Evolutionary conservation across 2,329 filamentous ascomycete genomes (phyloP), one percentile per base, ranked within the genome.

Genomic region (Truncatella angustata): DNA sequence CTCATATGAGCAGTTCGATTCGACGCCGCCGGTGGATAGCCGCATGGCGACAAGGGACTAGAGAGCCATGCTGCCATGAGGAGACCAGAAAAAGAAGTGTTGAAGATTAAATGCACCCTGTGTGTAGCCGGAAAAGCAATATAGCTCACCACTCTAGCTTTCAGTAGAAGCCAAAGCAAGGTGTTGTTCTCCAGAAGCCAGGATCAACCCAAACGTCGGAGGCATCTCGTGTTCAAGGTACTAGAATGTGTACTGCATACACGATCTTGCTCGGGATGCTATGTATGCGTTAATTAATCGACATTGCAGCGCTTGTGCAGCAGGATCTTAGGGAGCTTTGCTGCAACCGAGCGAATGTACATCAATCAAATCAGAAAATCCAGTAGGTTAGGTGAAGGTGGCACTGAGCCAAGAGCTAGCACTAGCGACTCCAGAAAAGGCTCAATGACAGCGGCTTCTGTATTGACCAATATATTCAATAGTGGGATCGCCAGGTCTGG

Each of bases 151-250:
- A 7, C 28, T 32, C 28, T 9, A 32, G 7, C 28, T 14, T 32
- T 32, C 28, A 32, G 28, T 14, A 32, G 28, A 32, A 32, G 28
- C 28, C 28, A 10, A 9, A 9, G 21, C n/a, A 34, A 32, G 26
- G 10, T 16, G 43, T 11, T n/a, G 10, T 16, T 20, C 10, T 16
- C 23, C 18, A 16, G 26, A 9, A 14, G 12, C 7, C 3, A 28
- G 30, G 14, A 28, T 21, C n/a, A 28, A 46, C 34, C 30, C 26
- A 24, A n/a, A 46, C n/a, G 26, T 34, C n/a, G 16, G 12, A 34
- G 43, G 30, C 24, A 24, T 40, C 47, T 50, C 47, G 47, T 50
- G 47, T 50, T 50, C 47, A 36, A 26, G 6, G n/a, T 16, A 40
- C 5, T 35, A n/a, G 35, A 40, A 18, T 37, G 34, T 18, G 24